phyloP scores from a whole-genome alignment of 1,139 yeast genomes.

The Taphrina sp. region DNA sequence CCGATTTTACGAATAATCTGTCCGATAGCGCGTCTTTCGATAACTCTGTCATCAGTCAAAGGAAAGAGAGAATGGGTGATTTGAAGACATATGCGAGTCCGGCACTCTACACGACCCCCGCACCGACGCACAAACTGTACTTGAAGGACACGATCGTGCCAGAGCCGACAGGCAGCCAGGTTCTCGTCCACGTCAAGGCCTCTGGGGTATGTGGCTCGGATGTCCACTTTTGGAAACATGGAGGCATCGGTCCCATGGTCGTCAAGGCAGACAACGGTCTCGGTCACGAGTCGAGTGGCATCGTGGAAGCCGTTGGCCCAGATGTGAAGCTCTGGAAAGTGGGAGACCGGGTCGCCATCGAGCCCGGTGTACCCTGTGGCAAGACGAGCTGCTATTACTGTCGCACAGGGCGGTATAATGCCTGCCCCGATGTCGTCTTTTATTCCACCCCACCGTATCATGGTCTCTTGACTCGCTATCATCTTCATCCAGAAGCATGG shows the following conservation, averaged over 20 bases:
- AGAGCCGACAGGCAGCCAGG: constrained; percentile 47
- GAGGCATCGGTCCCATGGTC: constrained; percentile 59
- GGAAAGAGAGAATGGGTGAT: background rate
- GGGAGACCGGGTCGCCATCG: constrained; percentile 83
- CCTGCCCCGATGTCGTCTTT: constrained; percentile 74
- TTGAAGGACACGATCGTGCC: constrained; percentile 40
- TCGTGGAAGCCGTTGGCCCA: constrained; percentile 63
- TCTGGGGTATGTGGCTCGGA: constrained; percentile 87
- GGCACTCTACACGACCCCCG: constrained; percentile 47
- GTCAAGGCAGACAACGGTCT: constrained; percentile 65
- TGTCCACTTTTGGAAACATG: constrained; percentile 72
- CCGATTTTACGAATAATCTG: too few species aligned
- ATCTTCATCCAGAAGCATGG: constrained; percentile 71
- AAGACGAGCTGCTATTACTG: constrained; percentile 59
- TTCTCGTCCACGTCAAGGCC: constrained; percentile 52
- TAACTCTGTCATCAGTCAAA: background rate
- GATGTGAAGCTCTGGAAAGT: constrained; percentile 60
- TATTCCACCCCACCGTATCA: constrained; percentile 76
- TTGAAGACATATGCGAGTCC: constrained; percentile 39
- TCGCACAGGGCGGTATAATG: constrained; percentile 69
- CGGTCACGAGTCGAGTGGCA: constrained; percentile 77
- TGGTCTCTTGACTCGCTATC: constrained; percentile 66
- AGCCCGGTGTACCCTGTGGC: constrained; percentile 74
- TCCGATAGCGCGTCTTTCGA: too few species aligned
- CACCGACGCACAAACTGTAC: constrained; percentile 43